A percentile compares a stretch with the other conserved stretches of the same genome.
These are phyloP conservation scores for Kalmanozyma brasiliensis DNA, from an alignment of 1,284 basidiomycete species.

Conservation along the genomic window DNA sequence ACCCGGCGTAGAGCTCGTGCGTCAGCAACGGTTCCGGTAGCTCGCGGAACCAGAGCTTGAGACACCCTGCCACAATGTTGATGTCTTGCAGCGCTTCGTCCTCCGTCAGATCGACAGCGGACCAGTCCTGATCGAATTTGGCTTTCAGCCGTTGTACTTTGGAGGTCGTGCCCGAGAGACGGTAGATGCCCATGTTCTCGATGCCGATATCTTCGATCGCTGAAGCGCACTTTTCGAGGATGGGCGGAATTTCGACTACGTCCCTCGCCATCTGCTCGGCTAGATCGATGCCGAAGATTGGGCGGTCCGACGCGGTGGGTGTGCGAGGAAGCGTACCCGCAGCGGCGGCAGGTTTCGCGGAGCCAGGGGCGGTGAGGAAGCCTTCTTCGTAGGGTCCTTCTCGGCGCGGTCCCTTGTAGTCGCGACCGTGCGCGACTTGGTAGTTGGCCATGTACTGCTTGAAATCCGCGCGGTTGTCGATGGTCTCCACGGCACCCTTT, in stretches of 20 bases:
- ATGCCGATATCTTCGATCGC: conserved; percentile 84
- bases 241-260: conserved; percentile 84
- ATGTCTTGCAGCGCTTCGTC: conserved; percentile 77
- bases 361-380: conserved; percentile 50
- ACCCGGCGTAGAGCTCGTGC: conserved; percentile 82
- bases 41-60: conserved; percentile 97
- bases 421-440: conserved; percentile 80
- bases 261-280: conserved; percentile 91
- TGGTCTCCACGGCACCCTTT: conserved; percentile 85
- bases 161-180: conserved; percentile 89
- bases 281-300: conserved; percentile 84
- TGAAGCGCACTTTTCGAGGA: conserved; percentile 88
- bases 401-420: conserved; percentile 66
- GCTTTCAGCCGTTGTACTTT: conserved; percentile 86
- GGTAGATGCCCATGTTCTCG: conserved; percentile 87
- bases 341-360: conserved; percentile 4
- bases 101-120: conserved; percentile 57
- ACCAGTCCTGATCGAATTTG: conserved; percentile 75
- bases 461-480: conserved; percentile 95
- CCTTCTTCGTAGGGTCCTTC: conserved; percentile 68
- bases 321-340: neutral
- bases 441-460: conserved; percentile 98
- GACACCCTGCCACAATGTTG: conserved; percentile 90
- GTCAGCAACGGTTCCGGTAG: conserved; percentile 94
- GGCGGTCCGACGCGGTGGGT: conserved; percentile 68